Percentiles rank a stretch among this genome's conserved stretches.
Evolutionary conservation across 2,329 filamentous ascomycete species (phyloP).

Genomic region (Neobulgaria alba): DNA sequence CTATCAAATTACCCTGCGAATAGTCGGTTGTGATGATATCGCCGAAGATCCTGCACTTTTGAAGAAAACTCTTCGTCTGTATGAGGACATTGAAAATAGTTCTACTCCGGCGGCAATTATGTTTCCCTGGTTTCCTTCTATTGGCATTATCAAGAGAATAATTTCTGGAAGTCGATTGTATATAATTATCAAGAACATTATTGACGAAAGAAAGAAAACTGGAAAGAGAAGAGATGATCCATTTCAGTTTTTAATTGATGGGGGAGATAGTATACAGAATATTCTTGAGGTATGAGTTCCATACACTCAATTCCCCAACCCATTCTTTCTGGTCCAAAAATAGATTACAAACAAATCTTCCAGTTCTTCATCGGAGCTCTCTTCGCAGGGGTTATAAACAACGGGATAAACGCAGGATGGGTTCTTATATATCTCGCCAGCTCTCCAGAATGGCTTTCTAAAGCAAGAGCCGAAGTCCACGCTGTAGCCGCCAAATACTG

Average conservation of each 20-base stretch:
- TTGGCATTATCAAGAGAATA: slow-evolving; percentile 34
- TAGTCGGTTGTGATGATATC: slow-evolving; percentile 44
- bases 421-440: slow-evolving; percentile 41
- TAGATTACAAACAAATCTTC: background rate
- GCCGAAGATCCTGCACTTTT: slow-evolving; percentile 38
- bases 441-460: slow-evolving; percentile 37
- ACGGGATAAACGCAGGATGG: slow-evolving; percentile 45
- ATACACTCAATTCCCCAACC: background rate
- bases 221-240: slow-evolving; percentile 40
- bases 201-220: slow-evolving; percentile 36
- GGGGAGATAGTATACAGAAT: slow-evolving; percentile 36
- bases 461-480: slow-evolving; percentile 40
- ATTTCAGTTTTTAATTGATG: slow-evolving; percentile 44
- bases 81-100: slow-evolving; percentile 38
- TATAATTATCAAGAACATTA: slow-evolving; percentile 38
- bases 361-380: slow-evolving; percentile 45
- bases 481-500: slow-evolving; percentile 36
- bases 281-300: slow-evolving; percentile 32
- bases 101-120: slow-evolving; percentile 39
- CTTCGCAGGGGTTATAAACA: slow-evolving; percentile 50
- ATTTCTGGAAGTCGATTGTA: slow-evolving; percentile 40
- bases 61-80: slow-evolving; percentile 35
- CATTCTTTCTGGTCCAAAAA: background rate
- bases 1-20: slow-evolving; percentile 49
- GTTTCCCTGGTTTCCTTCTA: slow-evolving; percentile 43